Base-by-base conservation (phyloP, 805 yeast species). In the Saccharomycopsis olivae region DNA sequence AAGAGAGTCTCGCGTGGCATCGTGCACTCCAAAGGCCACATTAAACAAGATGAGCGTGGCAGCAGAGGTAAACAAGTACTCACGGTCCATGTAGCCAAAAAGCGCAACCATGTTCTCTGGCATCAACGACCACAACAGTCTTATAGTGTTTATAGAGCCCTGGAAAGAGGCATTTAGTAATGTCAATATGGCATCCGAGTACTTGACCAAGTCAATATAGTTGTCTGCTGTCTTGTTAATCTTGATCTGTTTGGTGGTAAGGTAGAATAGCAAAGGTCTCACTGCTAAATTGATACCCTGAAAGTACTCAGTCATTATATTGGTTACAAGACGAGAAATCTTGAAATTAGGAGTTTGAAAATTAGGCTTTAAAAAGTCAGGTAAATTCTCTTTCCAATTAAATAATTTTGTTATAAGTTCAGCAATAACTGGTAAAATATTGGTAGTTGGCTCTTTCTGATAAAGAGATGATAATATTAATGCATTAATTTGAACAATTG, bases 51-150 rank as follows among this genome's bases (percentile, higher is more conserved):
- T 73, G 35, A 81, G 59, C 0, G 92, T 81, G 4, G 83, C 80
- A 3, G 88, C 75, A 0, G 88, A 73, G 0, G 87, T 81, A 55
- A 80, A 82, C 18, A 82, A 60, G 53, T 82, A 82, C 52, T 82
- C 94, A 50, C 94, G 65, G 53, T 82, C 94, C 89, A 82, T 81
- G 65, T 84, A 82, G 2, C 94, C 92, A 59, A 82, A 82, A 33
- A 81, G 57, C 1, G 94, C 89, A n/a, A 82, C 78, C 86, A 79
- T 78, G 48, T 79, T 80, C 41, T 78, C 82, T 0, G 82, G 84
- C 53, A 78, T 64, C 35, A 82, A 60, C 0, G 80, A 76, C 89
- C 89, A 81, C 3, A 82, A 60, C 1, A 81, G 73, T 47, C 84
- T 64, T 29, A 82, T 73, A 0, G 87, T 76, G 53, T 81, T 80